Evolutionary conservation across 148 eudicot genomes (phyloP), one percentile per base, ranked within the genome.

Genomic region (Fagopyrum esculentum): DNA sequence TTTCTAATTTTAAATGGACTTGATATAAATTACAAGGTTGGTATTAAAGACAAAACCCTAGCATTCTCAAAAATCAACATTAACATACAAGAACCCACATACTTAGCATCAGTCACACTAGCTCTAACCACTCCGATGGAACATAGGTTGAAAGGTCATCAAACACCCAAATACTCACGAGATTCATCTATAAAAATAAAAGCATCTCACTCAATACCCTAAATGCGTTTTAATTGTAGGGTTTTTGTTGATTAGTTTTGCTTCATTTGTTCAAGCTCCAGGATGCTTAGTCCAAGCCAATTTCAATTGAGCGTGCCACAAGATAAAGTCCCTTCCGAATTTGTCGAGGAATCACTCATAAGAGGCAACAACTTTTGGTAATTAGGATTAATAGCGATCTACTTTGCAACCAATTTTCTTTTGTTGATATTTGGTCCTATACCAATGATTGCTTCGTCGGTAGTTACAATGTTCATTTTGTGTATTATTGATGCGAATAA

Each of bases 261-360:
- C 82, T 40, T 80, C 83, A 40, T 92, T 92, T 43, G 56, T 90
- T 0, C 97, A 92, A 43, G 64, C 85, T 10, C 56, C 84, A 4
- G 74, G 91, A 68, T 77, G 72, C 45, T 90, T 80, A 9, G 80
- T 89, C 16, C 89, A 88, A 11, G 87, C 85, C 26, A 82, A 72
- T 75, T 86, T 80, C 82, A 89, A 73, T 73, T 90, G 11, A 90
- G 87, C 74, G 87, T 89, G 86, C 98, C 98, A 2, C 74, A 80
- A n/a, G 76, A 78, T 5, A 79, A 81, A 8, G 75, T 86, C 19
- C 89, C 90, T 0, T 70, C 77, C 2, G 73, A 44, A 3, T 57
- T 59, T 11, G 83, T 89, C 0, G 74, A 87, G 71, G 77, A 71
- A 72, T 82, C 89, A 0, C 84, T 90, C 7, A 45, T 86, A 26